Evolutionary conservation across 23 red algal genomes (phyloP), one percentile per base, ranked within the genome.

Genomic region (Gracilaria gracilis): DNA sequence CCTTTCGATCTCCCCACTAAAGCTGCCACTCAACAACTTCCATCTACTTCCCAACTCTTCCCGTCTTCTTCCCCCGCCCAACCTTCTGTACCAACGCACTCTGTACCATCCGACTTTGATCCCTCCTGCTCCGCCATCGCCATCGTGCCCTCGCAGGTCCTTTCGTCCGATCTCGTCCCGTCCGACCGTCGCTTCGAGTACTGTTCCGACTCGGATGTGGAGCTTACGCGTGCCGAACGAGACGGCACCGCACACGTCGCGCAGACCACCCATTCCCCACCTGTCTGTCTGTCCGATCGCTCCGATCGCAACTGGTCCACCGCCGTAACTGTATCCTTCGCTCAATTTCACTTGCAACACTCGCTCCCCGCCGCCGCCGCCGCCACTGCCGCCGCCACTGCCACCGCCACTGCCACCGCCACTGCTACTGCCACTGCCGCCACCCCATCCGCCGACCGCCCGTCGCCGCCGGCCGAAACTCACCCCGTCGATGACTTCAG

Each of bases 151-250:
- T 1, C 61, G 1, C 23, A 65, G 9, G 61, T 65, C 61, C 2
- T 24, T 12, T 3, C 64, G 1, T 38, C 64, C 33, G 64, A 69
- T 32, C 64, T 32, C 9, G 64, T 69, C 4, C 64, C 64, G 0
- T 34, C 64, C 64, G 64, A 69, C 31, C 51, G 14, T 77, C 85
- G 32, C 29, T 77, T 80, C 59, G 75, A 71, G 3, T 91, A 82
- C 55, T 57, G 42, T 13, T 81, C 75, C 31, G 87, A 91, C 36
- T 71, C 75, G 0, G 87, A 91, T 17, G 75, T 91, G 32, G 87
- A 91, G 67, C 58, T 91, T 9, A 81, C 87, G 15, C 74, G 87
- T 20, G 57, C 51, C 38, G 75, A 81, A 42, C 51, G 87, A 0
- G 87, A 67, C 19, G 87, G 87, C 27, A 70, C 57, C 1, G 79